These are phyloP conservation scores for Fremontodendron californicum DNA, from an alignment of 345 rosid genomes.

Conservation along the genomic window DNA sequence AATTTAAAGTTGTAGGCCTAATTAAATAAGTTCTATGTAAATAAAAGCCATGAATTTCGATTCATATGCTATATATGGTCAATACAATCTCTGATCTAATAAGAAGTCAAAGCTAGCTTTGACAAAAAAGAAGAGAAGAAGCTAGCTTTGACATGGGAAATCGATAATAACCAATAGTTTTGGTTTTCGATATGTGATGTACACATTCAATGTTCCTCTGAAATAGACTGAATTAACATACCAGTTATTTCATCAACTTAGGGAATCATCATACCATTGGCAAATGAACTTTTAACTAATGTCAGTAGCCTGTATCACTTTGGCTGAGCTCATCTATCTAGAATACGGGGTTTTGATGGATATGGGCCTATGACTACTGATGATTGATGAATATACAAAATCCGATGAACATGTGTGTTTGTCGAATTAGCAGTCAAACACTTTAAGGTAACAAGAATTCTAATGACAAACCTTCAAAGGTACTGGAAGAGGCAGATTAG, in stretches of 20 bases:
- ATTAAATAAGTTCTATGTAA: not conserved
- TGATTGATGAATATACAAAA: not conserved
- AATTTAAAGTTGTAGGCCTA: not conserved
- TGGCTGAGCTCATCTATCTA: not conserved
- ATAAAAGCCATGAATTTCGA: not conserved
- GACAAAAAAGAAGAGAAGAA: not conserved
- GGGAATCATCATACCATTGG: not conserved
- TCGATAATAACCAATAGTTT: not conserved
- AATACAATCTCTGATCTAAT: not conserved
- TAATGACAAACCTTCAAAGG: conserved; percentile 66
- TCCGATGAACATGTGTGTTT: not conserved
- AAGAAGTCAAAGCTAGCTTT: not conserved
- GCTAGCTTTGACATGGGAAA: not conserved
- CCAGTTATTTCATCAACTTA: too few species aligned
- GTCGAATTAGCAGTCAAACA: not conserved
- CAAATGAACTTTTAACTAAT: not conserved
- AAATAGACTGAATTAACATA: not conserved
- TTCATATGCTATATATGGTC: not conserved
- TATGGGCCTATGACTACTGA: not conserved
- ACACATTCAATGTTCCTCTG: not conserved
- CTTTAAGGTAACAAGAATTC: not conserved
- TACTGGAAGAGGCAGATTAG: conserved; percentile 75
- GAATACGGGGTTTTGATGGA: not conserved
- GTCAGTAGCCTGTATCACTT: not conserved
- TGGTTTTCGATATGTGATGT: not conserved